These are phyloP conservation scores for Stachybotrys chlorohalonatus DNA, from an alignment of 2,329 filamentous ascomycete species.

Conservation along the genomic window DNA sequence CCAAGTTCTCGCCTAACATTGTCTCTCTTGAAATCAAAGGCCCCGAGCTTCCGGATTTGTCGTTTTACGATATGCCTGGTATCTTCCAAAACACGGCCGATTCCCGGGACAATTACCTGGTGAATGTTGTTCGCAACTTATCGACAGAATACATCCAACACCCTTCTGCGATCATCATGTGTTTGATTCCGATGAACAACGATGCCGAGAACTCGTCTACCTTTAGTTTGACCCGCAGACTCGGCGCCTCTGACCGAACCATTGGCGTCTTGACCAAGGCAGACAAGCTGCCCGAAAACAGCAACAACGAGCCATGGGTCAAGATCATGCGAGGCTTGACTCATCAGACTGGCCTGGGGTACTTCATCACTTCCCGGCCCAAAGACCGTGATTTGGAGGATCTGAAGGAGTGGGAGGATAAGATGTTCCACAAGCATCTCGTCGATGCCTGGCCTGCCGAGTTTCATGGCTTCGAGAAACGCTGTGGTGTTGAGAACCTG, in stretches of 20 bases:
- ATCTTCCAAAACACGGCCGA: slow-evolving; percentile 64
- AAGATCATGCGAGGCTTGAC: slow-evolving; percentile 52
- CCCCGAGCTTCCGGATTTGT: slow-evolving; percentile 61
- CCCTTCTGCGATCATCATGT: slow-evolving; percentile 63
- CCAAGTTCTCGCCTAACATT: slow-evolving; percentile 75
- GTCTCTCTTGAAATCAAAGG: slow-evolving; percentile 69
- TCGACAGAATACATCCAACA: slow-evolving; percentile 62
- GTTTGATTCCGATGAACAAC: slow-evolving; percentile 67
- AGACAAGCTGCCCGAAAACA: slow-evolving; percentile 53
- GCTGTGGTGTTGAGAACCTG: slow-evolving; percentile 45
- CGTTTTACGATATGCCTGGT: slow-evolving; percentile 79
- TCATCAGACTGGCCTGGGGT: slow-evolving; percentile 62
- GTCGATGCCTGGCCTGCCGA: slow-evolving; percentile 36
- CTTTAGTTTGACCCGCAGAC: slow-evolving; percentile 50
- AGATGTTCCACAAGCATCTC: slow-evolving; percentile 35
- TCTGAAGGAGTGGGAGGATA: slow-evolving; percentile 41
- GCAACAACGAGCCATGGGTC: slow-evolving; percentile 46
- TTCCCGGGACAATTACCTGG: slow-evolving; percentile 56
- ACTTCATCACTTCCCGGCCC: slow-evolving; percentile 67
- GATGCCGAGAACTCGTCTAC: slow-evolving; percentile 71
- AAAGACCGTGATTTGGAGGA: slow-evolving; percentile 43
- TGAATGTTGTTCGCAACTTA: slow-evolving; percentile 62
- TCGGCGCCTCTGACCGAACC: slow-evolving; percentile 49
- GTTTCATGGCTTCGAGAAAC: slow-evolving; percentile 36
- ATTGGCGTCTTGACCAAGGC: slow-evolving; percentile 80